Evolutionary conservation across 2,329 filamentous ascomycete species (phyloP), one percentile per base, ranked within the genome.

Genomic region (Periconia sp.): DNA sequence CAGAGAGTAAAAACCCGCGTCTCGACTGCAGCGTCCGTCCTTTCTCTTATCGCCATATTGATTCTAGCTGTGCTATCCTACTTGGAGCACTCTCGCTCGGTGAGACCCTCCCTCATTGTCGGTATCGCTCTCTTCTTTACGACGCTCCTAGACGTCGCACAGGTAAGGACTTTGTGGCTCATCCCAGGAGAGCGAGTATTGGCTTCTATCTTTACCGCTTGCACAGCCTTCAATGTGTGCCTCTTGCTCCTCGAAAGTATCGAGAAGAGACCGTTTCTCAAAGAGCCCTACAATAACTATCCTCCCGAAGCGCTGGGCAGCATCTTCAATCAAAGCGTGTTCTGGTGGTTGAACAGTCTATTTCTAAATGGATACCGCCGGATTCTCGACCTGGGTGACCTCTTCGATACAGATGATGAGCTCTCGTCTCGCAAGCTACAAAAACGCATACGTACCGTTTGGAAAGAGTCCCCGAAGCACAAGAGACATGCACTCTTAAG

Each of bases 321-420:
- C 3, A 49, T 71, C 5, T 65, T 66, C 37, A 61, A 56, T n/a
- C 50, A 68, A 6, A 51, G 61, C 5, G 36, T 65, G 3, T 72
- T 67, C 41, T 54, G 53, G 19, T 72, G 68, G 67, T 36, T 72
- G 19, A 67, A 68, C 38, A 28, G 41, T 10, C 55, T 73, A 3
- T 65, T 72, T 36, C n/a, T 40, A 25, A 15, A 17, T 26, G 48
- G 45, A 15, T 56, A 46, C 29, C 28, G 32, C 3, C 47, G 42
- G 12, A 33, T 54, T 16, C 33, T 59, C 8, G 29, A 32, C 3
- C 42, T 56, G 1, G 36, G 37, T 9, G 56, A 59, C 25, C 48
- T 56, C n/a, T 16, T 24, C 15, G 12, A 26, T 23, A 12, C 12
- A n/a, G 15, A 12, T 4, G 29, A 33, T n/a, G n/a, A n/a, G 12